Percentiles rank a stretch among this genome's conserved stretches.
Evolutionary conservation across 1,284 basidiomycete genomes (phyloP).

Genomic region (Ustilago curta): DNA sequence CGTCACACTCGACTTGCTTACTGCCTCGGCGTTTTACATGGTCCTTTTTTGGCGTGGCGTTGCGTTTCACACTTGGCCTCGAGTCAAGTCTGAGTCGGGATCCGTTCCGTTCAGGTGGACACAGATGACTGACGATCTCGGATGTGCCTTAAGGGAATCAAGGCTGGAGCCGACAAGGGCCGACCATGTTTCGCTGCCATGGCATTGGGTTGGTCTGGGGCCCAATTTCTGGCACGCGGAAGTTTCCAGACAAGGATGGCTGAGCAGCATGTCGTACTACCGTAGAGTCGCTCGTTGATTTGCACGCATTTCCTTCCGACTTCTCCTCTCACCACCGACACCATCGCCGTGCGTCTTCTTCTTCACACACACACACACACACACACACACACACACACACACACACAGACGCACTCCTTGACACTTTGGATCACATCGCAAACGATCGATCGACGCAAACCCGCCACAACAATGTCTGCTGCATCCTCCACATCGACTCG

Average conservation of each 20-base stretch:
- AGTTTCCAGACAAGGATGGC: not conserved
- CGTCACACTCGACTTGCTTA: too few species aligned
- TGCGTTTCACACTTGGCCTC: not conserved
- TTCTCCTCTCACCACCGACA: not conserved
- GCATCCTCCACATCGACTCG: slow-evolving; percentile 10
- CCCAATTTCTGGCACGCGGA: too few species aligned
- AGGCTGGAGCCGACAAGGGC: not conserved
- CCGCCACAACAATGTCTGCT: slow-evolving; percentile 4
- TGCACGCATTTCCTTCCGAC: too few species aligned
- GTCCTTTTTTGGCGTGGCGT: slow-evolving; percentile 10
- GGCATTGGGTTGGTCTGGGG: too few species aligned
- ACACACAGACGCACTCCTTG: too few species aligned
- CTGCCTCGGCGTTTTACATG: slow-evolving; percentile 14
- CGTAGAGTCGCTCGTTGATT: too few species aligned
- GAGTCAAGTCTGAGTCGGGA: not conserved
- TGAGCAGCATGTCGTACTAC: too few species aligned
- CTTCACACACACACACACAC: not conserved
- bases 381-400: too few species aligned
- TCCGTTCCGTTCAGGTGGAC: too few species aligned
- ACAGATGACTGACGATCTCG: not conserved
- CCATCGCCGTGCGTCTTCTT: not conserved
- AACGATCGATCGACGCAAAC: too few species aligned
- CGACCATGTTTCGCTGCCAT: too few species aligned
- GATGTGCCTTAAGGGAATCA: not conserved
- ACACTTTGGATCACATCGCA: too few species aligned